phyloP scores from a whole-genome alignment of 495 filamentous ascomycete species.

The Penicillium turbatum region DNA sequence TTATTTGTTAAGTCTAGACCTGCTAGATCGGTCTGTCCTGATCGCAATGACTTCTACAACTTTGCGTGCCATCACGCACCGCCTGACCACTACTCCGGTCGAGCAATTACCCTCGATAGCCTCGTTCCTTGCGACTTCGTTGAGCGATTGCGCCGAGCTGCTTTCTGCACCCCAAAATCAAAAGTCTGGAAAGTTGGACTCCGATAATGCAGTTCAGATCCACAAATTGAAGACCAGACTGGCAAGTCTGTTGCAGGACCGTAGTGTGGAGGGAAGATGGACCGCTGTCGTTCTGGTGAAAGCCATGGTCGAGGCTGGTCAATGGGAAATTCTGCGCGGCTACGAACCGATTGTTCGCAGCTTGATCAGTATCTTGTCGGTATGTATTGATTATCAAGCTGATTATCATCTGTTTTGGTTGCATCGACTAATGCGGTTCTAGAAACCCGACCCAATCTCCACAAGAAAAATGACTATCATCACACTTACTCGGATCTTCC shows the following conservation, averaged over 20 bases:
- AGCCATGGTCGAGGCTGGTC: constrained; percentile 72
- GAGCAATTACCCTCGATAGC: constrained; percentile 60
- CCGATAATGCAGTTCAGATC: constrained; percentile 58
- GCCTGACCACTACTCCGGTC: constrained; percentile 58
- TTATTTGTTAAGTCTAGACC: background rate
- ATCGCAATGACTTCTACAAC: constrained; percentile 25
- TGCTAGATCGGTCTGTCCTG: background rate
- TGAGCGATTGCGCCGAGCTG: constrained; percentile 55
- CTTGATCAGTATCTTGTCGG: constrained; percentile 65
- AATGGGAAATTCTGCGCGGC: constrained; percentile 69
- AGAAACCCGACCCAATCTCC: constrained; percentile 70
- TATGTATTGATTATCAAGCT: constrained; percentile 29
- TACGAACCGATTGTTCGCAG: constrained; percentile 68
- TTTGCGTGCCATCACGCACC: constrained; percentile 62
- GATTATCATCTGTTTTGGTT: background rate
- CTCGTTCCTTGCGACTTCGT: constrained; percentile 55
- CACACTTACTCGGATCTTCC: constrained; percentile 74
- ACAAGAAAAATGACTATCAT: constrained; percentile 71
- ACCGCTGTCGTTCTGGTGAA: constrained; percentile 73
- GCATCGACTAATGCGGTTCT: constrained; percentile 9
- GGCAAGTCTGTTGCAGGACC: constrained; percentile 68
- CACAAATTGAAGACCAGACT: constrained; percentile 79
- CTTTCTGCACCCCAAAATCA: constrained; percentile 48
- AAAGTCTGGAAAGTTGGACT: constrained; percentile 50
- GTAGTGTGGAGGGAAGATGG: constrained; percentile 67